Evolutionary conservation across 306 rosid genomes (phyloP), one percentile per base, ranked within the genome.

Genomic region (Ceratonia siliqua): DNA sequence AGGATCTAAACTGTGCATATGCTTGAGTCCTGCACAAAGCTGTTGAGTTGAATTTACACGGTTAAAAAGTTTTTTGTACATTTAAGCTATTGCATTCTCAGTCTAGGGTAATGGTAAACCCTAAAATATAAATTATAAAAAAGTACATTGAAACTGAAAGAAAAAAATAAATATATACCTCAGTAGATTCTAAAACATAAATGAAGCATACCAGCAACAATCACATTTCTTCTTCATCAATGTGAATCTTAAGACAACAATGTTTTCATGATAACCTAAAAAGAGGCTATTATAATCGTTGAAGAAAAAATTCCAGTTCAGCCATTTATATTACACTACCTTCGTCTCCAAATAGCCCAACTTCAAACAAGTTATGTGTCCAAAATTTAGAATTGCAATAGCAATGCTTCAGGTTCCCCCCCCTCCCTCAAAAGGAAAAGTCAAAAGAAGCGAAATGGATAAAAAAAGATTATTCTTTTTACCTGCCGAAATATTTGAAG

Each of bases 21-120:
- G 98, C 88, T 92, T 74, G 27, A 95, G 98, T 82, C 99, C 98
- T 82, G 93, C 96, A 79, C 99, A 95, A 58, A 95, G 96, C 99
- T 95, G 96, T 74, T 62, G 54, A 52, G 75, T 73, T 59, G 85
- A 75, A 69, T 77, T 83, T 70, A 56, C 76, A 32, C 42, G 41
- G 85, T 82, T 80, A 81, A 78, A 77, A 52, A 58, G 32, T 36
- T 66, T 82, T 63, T n/a, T 8, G 56, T 66, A 56, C 43, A 56
- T 38, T 24, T 24, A 59, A 61, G 39, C 27, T 62, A 49, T n/a
- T 39, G 24, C 32, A 36, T 33, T 36, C 46, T 32, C 38, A 65
- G 55, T 17, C 30, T 18, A 79, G 21, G 49, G 50, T 46, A 52
- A 48, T 18, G 20, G 20, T 15, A 38, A 10, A 73, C 33, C 62